phyloP scores from a whole-genome alignment of 176 grass and related monocot species.

The Sorghum bicolor region Sorghum_bicolor_NCBIv3 NC_012872.2:10432001-10432500 shows the following conservation, averaged over 20 bases:
- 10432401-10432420: slow-evolving; percentile 68
- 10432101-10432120: slow-evolving; percentile 6
- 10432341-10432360: slow-evolving; percentile 72
- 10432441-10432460: slow-evolving; percentile 61
- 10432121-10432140: slow-evolving; percentile 38
- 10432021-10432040: slow-evolving; percentile 9
- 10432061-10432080: neutral
- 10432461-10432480: slow-evolving; percentile 60
- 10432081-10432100: slow-evolving; percentile 29
- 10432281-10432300: slow-evolving; percentile 74
- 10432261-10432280: neutral
- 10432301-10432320: slow-evolving; percentile 59
- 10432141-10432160: slow-evolving; percentile 32
- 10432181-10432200: slow-evolving; percentile 23
- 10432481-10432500: slow-evolving; percentile 53
- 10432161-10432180: slow-evolving; percentile 20
- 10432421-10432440: slow-evolving; percentile 62
- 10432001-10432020: slow-evolving; percentile 9
- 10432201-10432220: slow-evolving; percentile 18
- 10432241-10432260: slow-evolving; percentile 1
- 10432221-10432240: neutral
- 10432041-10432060: neutral
- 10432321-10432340: slow-evolving; percentile 69
- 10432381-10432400: slow-evolving; percentile 54
- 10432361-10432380: slow-evolving; percentile 47